Evolutionary conservation across 2,329 filamentous ascomycete genomes (phyloP).

Genomic region (Sclerotinia sclerotiorum): DNA sequence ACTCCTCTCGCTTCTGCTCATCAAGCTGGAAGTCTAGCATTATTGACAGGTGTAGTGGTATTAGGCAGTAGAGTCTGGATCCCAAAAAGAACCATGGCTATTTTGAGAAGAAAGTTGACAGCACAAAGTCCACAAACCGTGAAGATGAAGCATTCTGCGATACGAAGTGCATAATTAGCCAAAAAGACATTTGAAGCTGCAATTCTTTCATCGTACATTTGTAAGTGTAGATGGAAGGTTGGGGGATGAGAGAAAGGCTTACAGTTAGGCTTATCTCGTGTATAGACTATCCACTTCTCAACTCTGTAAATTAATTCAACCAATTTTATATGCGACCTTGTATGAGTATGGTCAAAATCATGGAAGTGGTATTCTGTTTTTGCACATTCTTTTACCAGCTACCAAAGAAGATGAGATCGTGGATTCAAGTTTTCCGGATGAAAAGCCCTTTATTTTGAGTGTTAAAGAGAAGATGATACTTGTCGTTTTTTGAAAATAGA

Average conservation of each 20-base stretch:
- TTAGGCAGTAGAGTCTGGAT: slow-evolving; percentile 76
- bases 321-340: not conserved
- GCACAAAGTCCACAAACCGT: slow-evolving; percentile 23
- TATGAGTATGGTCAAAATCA: not conserved
- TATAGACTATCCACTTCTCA: slow-evolving; percentile 10
- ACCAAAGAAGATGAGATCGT: too few relatives aligned
- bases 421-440: not conserved
- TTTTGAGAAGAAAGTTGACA: slow-evolving; percentile 49
- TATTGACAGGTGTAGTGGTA: slow-evolving; percentile 79
- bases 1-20: slow-evolving; percentile 84
- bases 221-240: not conserved
- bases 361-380: too few relatives aligned
- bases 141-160: not conserved
- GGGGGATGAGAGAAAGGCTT: not conserved
- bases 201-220: not conserved
- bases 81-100: slow-evolving; percentile 61
- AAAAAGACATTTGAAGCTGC: not conserved
- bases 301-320: slow-evolving; percentile 10
- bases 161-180: not conserved
- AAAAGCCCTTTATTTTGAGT: not conserved
- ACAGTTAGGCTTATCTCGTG: slow-evolving; percentile 6
- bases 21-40: slow-evolving; percentile 83
- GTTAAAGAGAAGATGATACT: not conserved
- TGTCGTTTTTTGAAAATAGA: slow-evolving; percentile 10
- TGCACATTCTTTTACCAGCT: not conserved